phyloP scores from a whole-genome alignment of 495 filamentous ascomycete species.

The Staphylotrichum longicolle region DNA sequence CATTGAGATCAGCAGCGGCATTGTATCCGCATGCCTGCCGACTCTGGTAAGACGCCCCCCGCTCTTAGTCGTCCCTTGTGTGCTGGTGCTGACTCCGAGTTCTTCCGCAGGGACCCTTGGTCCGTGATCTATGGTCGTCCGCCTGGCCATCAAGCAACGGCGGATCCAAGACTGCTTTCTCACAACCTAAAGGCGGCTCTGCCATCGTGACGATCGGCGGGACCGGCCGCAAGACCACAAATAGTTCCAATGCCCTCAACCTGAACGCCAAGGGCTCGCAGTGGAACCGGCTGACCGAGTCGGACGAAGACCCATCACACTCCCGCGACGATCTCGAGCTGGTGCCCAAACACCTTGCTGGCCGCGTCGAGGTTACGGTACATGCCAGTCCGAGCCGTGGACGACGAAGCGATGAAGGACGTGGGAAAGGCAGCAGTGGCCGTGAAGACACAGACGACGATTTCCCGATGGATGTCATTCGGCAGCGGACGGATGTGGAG shows the following conservation, averaged over 20 bases:
- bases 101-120: slow-evolving; percentile 3
- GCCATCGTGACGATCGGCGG: slow-evolving; percentile 14
- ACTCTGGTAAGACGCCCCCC: not conserved
- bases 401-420: slow-evolving; percentile 3
- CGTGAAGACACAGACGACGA: slow-evolving; percentile 8
- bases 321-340: slow-evolving; percentile 8
- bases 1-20: slow-evolving; percentile 17
- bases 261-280: not conserved
- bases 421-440: not conserved
- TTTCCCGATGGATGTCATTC: slow-evolving; percentile 8
- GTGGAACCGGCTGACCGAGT: slow-evolving; percentile 8
- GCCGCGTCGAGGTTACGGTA: not conserved
- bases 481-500: slow-evolving; percentile 12
- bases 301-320: not conserved
- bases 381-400: not conserved
- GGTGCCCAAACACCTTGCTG: slow-evolving; percentile 8
- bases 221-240: slow-evolving; percentile 4
- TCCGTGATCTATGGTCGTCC: slow-evolving; percentile 12
- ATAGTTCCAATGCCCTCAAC: not conserved
- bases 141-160: slow-evolving; percentile 7
- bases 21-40: slow-evolving; percentile 12
- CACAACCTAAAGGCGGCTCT: not conserved
- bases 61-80: not conserved
- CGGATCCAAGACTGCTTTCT: slow-evolving; percentile 2
- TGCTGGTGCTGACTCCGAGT: not conserved